A percentile compares a stretch with the other conserved stretches of the same genome.
Evolutionary conservation across 1,139 yeast species (phyloP).

Genomic region (Candida labiduridarum): DNA sequence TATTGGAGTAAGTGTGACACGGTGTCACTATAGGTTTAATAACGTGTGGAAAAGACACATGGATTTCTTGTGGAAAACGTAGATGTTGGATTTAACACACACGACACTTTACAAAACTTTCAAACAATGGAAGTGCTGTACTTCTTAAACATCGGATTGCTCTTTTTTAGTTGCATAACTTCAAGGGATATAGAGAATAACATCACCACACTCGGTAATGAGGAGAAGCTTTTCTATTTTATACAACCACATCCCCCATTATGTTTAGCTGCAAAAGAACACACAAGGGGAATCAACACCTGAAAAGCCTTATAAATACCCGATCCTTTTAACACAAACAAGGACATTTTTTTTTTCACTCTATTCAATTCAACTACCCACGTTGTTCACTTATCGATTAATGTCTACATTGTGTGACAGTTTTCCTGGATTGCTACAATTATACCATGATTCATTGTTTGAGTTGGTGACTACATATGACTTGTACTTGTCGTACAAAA

Average conservation of each 20-base stretch:
- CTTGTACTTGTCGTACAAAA: conserved; percentile 1
- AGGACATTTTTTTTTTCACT: not conserved
- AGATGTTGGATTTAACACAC: not conserved
- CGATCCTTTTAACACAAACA: not conserved
- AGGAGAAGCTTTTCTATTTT: not conserved
- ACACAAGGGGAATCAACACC: not conserved
- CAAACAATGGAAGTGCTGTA: not conserved
- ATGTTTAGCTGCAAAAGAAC: not conserved
- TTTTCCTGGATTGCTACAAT: not conserved
- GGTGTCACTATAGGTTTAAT: not conserved
- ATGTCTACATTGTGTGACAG: not conserved
- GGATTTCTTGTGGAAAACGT: not conserved
- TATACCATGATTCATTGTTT: conserved; percentile 1
- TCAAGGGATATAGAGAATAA: not conserved
- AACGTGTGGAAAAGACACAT: not conserved
- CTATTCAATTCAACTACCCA: not conserved
- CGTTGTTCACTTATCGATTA: not conserved
- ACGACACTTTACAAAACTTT: not conserved
- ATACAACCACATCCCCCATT: not conserved
- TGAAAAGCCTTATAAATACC: not conserved
- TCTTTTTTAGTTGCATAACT: not conserved
- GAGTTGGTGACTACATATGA: not conserved
- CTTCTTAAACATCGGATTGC: not conserved
- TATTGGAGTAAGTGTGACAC: no score
- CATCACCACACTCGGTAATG: not conserved